phyloP scores from a whole-genome alignment of 768 basidiomycete species.

The Hericium coralloides region DNA sequence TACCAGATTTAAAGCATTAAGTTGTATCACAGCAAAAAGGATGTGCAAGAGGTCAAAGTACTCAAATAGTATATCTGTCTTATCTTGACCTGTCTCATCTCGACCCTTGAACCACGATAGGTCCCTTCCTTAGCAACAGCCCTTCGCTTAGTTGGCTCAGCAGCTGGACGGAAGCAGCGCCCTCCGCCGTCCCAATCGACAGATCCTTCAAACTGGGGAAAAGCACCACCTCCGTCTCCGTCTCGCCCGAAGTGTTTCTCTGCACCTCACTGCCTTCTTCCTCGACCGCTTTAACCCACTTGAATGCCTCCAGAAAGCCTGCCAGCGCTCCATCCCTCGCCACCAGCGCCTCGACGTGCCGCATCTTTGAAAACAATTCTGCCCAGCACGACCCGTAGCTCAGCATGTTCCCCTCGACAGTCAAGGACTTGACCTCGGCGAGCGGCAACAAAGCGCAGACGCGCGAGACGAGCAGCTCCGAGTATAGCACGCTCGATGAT shows the following conservation, averaged over 20 bases:
- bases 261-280: no score
- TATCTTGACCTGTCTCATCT: neutral
- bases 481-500: neutral
- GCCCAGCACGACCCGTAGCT: neutral
- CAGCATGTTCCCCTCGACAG: neutral
- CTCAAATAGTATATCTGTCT: neutral
- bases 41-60: no score
- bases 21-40: no score
- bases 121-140: neutral
- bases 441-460: neutral
- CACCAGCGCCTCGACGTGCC: neutral
- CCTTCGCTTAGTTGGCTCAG: neutral
- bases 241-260: no score
- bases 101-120: no score
- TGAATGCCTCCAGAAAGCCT: neutral
- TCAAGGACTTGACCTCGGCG: neutral
- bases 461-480: neutral
- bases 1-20: no score
- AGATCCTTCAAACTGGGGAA: neutral
- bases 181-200: neutral
- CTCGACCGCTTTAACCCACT: no score
- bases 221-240: neutral
- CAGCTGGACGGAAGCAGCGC: neutral
- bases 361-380: neutral
- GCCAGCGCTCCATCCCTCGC: neutral